phyloP scores from a whole-genome alignment of 768 basidiomycete species.

The Cantharellus cinnabarinus region DNA sequence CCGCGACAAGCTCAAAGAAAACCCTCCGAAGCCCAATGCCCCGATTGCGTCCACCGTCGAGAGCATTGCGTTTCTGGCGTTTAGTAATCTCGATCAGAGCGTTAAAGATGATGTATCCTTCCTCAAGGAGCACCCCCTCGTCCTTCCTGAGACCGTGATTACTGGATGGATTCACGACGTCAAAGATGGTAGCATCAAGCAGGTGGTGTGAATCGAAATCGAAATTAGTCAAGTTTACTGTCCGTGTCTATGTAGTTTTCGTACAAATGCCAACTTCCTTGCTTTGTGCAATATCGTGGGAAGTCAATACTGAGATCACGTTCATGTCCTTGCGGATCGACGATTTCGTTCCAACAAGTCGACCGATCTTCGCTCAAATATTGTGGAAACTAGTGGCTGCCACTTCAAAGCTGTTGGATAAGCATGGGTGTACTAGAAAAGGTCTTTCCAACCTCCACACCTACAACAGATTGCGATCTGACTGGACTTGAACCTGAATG shows the following conservation, averaged over 20 bases:
- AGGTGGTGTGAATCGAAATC: background rate
- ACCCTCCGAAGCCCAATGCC: slow-evolving; percentile 17
- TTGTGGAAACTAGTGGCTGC: background rate
- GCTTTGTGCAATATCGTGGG: background rate
- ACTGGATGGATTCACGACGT: slow-evolving; percentile 54
- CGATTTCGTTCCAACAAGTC: background rate
- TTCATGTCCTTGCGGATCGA: background rate
- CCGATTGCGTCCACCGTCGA: slow-evolving; percentile 18
- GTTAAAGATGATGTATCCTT: slow-evolving; percentile 29
- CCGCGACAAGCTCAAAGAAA: slow-evolving; percentile 28
- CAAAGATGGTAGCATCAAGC: slow-evolving; percentile 32
- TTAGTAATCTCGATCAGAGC: slow-evolving; percentile 16
- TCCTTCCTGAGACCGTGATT: slow-evolving; percentile 31
- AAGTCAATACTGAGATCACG: background rate
- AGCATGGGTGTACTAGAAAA: slow-evolving; percentile 92
- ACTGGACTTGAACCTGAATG: background rate
- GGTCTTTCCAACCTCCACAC: slow-evolving; percentile 21
- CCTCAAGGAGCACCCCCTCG: slow-evolving; percentile 33
- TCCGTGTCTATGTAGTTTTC: background rate
- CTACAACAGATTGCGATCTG: background rate
- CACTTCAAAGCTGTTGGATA: background rate
- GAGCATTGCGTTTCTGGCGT: slow-evolving; percentile 35
- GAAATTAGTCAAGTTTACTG: background rate
- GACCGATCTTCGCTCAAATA: background rate
- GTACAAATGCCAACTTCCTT: background rate